phyloP scores from a whole-genome alignment of 768 basidiomycete genomes.

The Daedaleopsis nitida region DNA sequence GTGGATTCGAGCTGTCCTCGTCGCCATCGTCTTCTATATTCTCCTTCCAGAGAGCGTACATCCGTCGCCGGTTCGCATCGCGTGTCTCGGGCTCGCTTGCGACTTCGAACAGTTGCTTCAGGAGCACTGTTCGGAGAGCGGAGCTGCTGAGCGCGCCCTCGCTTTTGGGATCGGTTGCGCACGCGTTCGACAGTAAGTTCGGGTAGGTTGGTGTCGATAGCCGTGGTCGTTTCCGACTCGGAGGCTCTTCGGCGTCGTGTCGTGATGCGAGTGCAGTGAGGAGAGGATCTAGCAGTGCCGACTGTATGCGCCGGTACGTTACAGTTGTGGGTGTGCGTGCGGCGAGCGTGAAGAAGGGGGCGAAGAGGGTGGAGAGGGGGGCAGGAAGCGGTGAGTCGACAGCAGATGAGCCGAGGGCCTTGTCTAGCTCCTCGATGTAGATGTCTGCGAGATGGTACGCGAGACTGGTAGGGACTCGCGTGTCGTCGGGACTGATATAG shows the following conservation, averaged over 20 bases:
- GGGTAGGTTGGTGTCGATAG: conserved; percentile 43
- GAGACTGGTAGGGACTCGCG: conserved; percentile 74
- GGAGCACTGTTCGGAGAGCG: conserved; percentile 53
- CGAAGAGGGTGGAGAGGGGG: conserved; percentile 56
- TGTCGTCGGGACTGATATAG: conserved; percentile 56
- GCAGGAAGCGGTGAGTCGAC: conserved; percentile 37
- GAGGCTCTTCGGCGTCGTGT: conserved; percentile 40
- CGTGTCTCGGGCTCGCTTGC: conserved; percentile 76
- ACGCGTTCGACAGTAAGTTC: conserved; percentile 56
- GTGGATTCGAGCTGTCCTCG: conserved; percentile 22
- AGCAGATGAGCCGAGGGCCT: conserved; percentile 42
- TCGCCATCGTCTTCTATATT: conserved; percentile 47
- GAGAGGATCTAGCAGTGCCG: conserved; percentile 69
- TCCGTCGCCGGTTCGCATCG: conserved; percentile 77
- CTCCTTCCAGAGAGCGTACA: conserved; percentile 81
- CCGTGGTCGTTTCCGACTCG: conserved; percentile 49
- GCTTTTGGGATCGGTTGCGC: conserved; percentile 41
- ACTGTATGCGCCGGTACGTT: conserved; percentile 75
- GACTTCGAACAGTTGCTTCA: conserved; percentile 67
- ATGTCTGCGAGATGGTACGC: conserved; percentile 88
- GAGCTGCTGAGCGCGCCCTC: conserved; percentile 40
- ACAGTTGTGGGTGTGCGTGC: conserved; percentile 64
- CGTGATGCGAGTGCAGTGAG: conserved; percentile 50
- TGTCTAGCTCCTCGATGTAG: conserved; percentile 88
- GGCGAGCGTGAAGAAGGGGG: conserved; percentile 73